These are phyloP conservation scores for Neoarthrinium moseri DNA, from an alignment of 2,329 filamentous ascomycete species.

Conservation along the genomic window DNA sequence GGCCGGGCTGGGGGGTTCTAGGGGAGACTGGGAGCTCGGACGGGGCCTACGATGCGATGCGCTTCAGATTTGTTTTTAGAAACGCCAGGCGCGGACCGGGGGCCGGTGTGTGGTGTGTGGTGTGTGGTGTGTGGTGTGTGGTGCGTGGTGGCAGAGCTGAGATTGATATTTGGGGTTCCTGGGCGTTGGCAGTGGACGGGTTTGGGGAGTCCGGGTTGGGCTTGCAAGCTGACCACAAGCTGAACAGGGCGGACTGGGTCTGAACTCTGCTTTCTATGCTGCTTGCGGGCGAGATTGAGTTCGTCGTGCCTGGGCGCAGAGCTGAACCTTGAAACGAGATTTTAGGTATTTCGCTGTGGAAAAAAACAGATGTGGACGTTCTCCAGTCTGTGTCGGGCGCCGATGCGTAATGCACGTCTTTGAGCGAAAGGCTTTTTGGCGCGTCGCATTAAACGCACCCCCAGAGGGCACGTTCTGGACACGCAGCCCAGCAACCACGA, in stretches of 20 bases:
- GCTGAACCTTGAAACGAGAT: background rate
- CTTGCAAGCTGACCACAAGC: background rate
- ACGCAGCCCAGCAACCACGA: too few species aligned
- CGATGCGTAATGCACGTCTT: too few species aligned
- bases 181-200: background rate
- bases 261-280: too few species aligned
- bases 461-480: too few species aligned
- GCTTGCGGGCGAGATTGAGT: too few species aligned
- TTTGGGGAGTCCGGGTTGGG: too few species aligned
- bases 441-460: too few species aligned
- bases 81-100: background rate
- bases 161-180: background rate
- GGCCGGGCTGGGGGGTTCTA: background rate
- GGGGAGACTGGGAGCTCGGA: background rate
- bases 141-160: background rate
- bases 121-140: background rate
- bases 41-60: background rate
- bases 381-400: slow-evolving; percentile 6
- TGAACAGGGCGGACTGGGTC: background rate
- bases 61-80: slow-evolving; percentile 10
- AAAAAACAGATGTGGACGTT: slow-evolving; percentile 6
- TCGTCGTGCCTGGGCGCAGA: background rate
- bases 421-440: too few species aligned
- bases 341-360: background rate
- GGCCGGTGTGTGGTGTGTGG: background rate